Evolutionary conservation across 1,284 basidiomycete species (phyloP), one percentile per base, ranked within the genome.

Genomic region (Hemileia vastatrix): DNA sequence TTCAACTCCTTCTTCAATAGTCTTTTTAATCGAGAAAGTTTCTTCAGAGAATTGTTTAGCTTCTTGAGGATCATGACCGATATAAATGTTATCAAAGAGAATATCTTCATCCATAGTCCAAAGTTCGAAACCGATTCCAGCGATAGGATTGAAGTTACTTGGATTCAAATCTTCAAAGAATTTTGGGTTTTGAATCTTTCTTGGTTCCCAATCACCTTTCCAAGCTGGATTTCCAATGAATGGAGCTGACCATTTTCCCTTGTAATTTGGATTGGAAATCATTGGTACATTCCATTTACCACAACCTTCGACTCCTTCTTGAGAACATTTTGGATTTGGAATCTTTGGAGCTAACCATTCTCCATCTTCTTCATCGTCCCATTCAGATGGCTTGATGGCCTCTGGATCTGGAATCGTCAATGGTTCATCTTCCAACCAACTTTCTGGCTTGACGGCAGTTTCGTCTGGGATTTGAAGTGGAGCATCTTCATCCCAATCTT

Each of bases 61-160:
- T 44, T 72, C 68, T 18, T 68, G 68, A 18, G 66, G 64, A 31
- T 67, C 66, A 71, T 73, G 70, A 50, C 73, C 69, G 40, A 75
- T 63, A n/a, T n/a, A n/a, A n/a, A 68, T 65, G 68, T 67, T 71
- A 67, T 67, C 65, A 4, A 70, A 95, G 72, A 95, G 83, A 70
- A 95, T 95, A 76, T 93, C 89, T 78, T 95, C 91, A 51, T 90
- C 93, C 92, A 96, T 96, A 61, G 91, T 92, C 92, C 92, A 96
- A 72, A 96, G 84, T 78, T 96, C 92, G 67, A 96, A 92, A 76
- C 92, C 92, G 68, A 95, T 83, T 79, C 91, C 92, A 69, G 87
- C 88, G 83, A 67, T 64, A 24, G 52, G 55, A 67, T 50, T 80
- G 65, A 98, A 86, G 71, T 90, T 86, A 69, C 90, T 83, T 2